A percentile compares a stretch with the other conserved stretches of the same genome.
Conservation (phyloP, 805 yeast genomes). For the Wickerhamomyces pijperi region DNA sequence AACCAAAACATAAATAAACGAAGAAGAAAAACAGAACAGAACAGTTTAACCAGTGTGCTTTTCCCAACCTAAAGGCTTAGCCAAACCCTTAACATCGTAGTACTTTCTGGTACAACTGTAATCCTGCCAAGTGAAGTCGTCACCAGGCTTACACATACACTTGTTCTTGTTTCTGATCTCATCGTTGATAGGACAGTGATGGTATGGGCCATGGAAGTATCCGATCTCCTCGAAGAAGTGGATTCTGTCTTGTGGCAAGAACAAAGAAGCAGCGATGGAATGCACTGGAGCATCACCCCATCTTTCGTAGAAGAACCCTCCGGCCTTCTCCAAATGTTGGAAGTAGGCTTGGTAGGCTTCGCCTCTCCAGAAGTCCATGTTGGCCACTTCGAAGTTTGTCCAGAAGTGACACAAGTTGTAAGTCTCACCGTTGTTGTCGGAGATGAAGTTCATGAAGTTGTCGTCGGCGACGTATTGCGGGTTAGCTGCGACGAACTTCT, state of each 20-base stretch:
- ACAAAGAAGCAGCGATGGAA: constrained; percentile 75
- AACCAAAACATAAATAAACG: too few species aligned
- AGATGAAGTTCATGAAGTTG: constrained; percentile 59
- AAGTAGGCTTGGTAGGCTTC: constrained; percentile 64
- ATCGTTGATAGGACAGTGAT: constrained; percentile 65
- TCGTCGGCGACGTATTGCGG: constrained; percentile 50
- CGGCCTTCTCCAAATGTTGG: constrained; percentile 62
- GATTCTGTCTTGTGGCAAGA: constrained; percentile 55
- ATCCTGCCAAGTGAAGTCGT: constrained; percentile 68
- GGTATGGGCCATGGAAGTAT: constrained; percentile 73
- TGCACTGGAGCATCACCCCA: constrained; percentile 96
- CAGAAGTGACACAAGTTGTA: constrained; percentile 84
- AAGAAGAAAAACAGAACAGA: too few species aligned
- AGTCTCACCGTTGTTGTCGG: constrained; percentile 58
- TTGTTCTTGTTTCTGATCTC: constrained; percentile 44
- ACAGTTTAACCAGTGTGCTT: constrained; percentile 26
- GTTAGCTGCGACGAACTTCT: constrained; percentile 43
- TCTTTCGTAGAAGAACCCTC: constrained; percentile 89
- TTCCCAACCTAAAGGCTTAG: constrained; percentile 66
- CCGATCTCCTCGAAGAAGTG: constrained; percentile 83
- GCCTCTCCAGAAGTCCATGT: constrained; percentile 62
- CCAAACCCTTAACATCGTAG: constrained; percentile 40
- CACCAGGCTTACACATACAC: constrained; percentile 61
- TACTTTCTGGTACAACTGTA: constrained; percentile 64
- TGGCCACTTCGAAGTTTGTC: constrained; percentile 83